Percentiles rank a stretch among this genome's conserved stretches.
Conservation (phyloP, 768 basidiomycete genomes). For the Auricularia heimuer region DNA sequence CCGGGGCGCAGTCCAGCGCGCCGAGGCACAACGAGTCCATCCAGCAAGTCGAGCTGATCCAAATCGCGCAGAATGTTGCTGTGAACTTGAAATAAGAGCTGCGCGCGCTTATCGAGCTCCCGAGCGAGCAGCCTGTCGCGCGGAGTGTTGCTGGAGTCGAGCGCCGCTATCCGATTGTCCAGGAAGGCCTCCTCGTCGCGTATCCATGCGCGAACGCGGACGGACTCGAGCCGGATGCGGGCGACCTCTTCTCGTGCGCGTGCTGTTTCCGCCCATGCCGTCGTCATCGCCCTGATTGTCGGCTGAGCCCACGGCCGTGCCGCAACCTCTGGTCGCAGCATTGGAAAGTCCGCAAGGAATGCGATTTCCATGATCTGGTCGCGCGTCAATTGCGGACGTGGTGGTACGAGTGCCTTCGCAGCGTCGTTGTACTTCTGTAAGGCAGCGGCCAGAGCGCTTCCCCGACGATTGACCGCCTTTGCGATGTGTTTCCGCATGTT, state of each 20-base stretch:
- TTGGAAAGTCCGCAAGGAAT: background rate
- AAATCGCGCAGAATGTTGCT: background rate
- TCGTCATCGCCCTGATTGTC: background rate
- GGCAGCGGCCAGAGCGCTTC: background rate
- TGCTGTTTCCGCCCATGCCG: background rate
- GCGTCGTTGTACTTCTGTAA: conserved; percentile 1
- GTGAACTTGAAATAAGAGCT: background rate
- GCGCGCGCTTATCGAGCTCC: background rate
- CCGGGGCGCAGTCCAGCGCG: background rate
- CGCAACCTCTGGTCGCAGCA: background rate
- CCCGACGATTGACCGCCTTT: too few relatives aligned
- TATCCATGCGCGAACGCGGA: background rate
- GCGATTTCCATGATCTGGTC: background rate
- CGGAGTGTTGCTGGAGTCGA: background rate
- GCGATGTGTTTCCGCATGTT: background rate
- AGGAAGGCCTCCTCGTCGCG: background rate
- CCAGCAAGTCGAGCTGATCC: background rate
- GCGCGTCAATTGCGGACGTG: background rate
- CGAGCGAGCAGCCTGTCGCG: background rate
- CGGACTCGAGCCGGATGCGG: background rate
- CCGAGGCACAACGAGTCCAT: background rate
- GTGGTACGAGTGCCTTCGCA: background rate
- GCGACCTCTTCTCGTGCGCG: background rate
- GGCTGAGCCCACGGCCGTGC: background rate
- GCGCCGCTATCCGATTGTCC: background rate